phyloP scores from a whole-genome alignment of 306 rosid genomes.

The Carpinus viminea region DNA sequence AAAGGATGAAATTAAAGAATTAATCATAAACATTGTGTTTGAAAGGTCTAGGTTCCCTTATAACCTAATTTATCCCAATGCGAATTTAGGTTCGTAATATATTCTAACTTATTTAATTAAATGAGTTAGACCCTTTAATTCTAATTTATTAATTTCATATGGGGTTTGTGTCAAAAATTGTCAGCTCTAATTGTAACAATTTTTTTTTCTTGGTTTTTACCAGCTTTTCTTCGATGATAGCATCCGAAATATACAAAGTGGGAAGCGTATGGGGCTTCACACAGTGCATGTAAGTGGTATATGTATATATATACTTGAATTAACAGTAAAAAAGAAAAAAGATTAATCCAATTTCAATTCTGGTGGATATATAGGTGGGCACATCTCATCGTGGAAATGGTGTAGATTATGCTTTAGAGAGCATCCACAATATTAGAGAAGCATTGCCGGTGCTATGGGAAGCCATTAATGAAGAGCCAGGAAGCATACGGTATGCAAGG shows the following conservation, averaged over 20 bases:
- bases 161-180: no score
- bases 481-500: constrained; percentile 27
- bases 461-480: constrained; percentile 36
- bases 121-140: no score
- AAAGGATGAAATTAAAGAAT: no score
- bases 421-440: constrained; percentile 81
- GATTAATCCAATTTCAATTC: no score
- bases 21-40: no score
- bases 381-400: constrained; percentile 43
- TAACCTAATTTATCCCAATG: no score
- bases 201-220: not conserved
- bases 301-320: not conserved
- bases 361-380: constrained; percentile 58
- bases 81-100: no score
- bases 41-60: no score
- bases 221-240: constrained; percentile 91
- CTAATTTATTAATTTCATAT: no score
- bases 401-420: constrained; percentile 79
- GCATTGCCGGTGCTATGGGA: constrained; percentile 91
- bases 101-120: no score
- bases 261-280: constrained; percentile 62
- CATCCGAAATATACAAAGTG: constrained; percentile 59
- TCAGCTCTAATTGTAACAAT: no score
- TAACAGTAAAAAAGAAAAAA: no score
- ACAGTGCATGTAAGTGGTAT: constrained; percentile 60